Conservation (phyloP, 345 rosid species). For the rapeseed (Brassica napus) region Da-Ae NC_063442.1:35863501-35864000, state of each 20-base stretch:
- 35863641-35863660: not conserved
- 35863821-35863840: too few species aligned
- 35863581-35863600: not conserved
- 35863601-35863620: not conserved
- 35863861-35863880: too few species aligned
- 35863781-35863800: not conserved
- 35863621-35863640: not conserved
- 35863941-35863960: too few species aligned
- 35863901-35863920: too few species aligned
- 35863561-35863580: not conserved
- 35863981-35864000: too few species aligned
- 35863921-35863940: too few species aligned
- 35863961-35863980: too few species aligned
- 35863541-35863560: not conserved
- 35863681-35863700: not conserved
- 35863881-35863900: too few species aligned
- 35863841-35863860: too few species aligned
- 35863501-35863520: conserved; percentile 12
- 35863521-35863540: not conserved
- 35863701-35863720: not conserved
- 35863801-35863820: not conserved
- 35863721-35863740: not conserved
- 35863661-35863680: not conserved
- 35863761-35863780: not conserved
- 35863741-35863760: not conserved